A percentile compares a stretch with the other conserved stretches of the same genome.
These are phyloP conservation scores for Scutellaria baicalensis DNA, from an alignment of 257 asterid genomes.

Conservation along the genomic window DNA sequence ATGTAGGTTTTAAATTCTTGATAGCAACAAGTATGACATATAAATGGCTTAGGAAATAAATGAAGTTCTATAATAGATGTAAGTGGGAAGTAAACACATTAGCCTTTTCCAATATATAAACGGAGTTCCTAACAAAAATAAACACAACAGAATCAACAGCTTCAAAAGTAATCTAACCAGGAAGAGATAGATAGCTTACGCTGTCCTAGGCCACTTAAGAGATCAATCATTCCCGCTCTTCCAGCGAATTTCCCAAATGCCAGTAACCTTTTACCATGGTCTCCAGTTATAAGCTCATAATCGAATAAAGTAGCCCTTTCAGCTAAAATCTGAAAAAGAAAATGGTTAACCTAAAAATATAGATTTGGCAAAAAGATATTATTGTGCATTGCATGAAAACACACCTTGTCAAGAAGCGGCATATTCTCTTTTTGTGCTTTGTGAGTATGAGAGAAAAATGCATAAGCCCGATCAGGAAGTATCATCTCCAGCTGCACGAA, in stretches of 20 bases:
- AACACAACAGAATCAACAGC: background rate
- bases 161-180: background rate
- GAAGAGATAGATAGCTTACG: constrained; percentile 32
- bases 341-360: constrained; percentile 1
- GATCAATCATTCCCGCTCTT: constrained; percentile 87
- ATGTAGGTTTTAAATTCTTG: background rate
- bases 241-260: constrained; percentile 97
- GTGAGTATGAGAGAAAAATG: constrained; percentile 96
- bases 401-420: constrained; percentile 96
- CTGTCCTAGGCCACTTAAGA: constrained; percentile 77
- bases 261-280: constrained; percentile 73
- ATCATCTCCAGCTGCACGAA: constrained; percentile 88
- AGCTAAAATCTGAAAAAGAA: constrained; percentile 48
- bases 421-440: constrained; percentile 92
- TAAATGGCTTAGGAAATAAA: background rate
- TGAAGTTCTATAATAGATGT: background rate
- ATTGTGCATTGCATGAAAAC: background rate
- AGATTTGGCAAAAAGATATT: background rate
- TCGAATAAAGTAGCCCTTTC: constrained; percentile 81
- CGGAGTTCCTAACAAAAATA: background rate
- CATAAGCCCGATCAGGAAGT: constrained; percentile 78
- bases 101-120: background rate
- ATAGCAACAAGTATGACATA: background rate
- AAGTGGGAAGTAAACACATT: background rate
- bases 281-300: constrained; percentile 91